Base-by-base conservation (phyloP, 306 rosid species). In the Pyrus bretschneideri region DNA sequence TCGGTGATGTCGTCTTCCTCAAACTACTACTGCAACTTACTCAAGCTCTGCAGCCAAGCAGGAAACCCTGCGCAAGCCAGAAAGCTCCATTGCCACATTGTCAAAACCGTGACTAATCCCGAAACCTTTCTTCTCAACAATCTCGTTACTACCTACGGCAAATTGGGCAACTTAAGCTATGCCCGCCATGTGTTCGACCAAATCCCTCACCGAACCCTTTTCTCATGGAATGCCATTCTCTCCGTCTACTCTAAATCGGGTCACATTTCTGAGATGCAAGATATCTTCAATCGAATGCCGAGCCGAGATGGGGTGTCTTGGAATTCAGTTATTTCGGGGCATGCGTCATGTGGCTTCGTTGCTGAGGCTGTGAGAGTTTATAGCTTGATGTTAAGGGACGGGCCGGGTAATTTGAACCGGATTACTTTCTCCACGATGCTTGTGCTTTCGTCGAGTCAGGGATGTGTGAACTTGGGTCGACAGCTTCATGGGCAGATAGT, bases 401-500 rank as follows among this genome's bases (percentile, higher is more conserved):
- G 89, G 45, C 15, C 65, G 1, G 65, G 13, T 15, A 85, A 81
- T 85, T 81, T 93, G 85, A 90, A 69, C 67, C 76, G 85, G 75
- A 84, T 90, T 67, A 85, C 96, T 0, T 89, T 91, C 33, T 94
- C 98, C 1, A 90, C 90, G 3, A 85, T 94, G 97, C 85, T 94
- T 52, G 81, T 86, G 71, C 87, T 93, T 74, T 86, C 90, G 0
- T 90, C 98, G 8, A 87, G 77, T 69, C 80, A 77, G 64, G 87
- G 87, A 35, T 78, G 83, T 72, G 73, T 78, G 72, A 71, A 49
- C 55, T 81, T 94, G 87, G 98, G 98, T 21, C 63, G 78, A 70
- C 97, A 91, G 85, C 74, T 94, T 80, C 97, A 91, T 66, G 96
- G 88, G 76, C 94, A 94, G 52, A 73, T 94, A 21, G 80, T 86